These are phyloP conservation scores for Herpetomonas tarakana DNA, from an alignment of 208 protist species.

Conservation along the genomic window DNA sequence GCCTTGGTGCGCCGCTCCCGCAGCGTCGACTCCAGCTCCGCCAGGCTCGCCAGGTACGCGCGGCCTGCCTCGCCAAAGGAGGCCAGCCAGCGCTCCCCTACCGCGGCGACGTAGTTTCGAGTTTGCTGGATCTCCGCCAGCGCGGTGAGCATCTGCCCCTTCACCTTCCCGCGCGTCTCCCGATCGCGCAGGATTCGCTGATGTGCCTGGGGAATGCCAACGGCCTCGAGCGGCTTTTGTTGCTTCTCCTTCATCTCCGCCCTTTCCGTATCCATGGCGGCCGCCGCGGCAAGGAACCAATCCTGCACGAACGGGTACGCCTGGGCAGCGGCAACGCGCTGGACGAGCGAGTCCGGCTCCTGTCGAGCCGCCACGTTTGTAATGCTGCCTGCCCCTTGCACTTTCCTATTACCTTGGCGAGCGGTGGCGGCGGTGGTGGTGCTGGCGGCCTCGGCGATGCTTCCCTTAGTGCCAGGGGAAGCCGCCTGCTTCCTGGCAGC, in stretches of 20 bases:
- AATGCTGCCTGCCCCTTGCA: too few species aligned
- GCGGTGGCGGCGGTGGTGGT: too few species aligned
- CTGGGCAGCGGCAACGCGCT: slow-evolving; percentile 20
- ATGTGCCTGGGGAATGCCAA: neutral
- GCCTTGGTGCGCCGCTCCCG: slow-evolving; percentile 21
- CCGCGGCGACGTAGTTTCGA: neutral
- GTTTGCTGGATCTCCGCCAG: slow-evolving; percentile 11
- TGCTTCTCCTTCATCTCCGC: neutral
- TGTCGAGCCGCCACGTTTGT: slow-evolving; percentile 8
- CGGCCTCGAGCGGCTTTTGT: neutral
- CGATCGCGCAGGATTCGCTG: slow-evolving; percentile 4
- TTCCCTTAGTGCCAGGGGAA: too few species aligned
- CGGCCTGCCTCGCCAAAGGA: slow-evolving; percentile 13
- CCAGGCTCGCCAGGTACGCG: slow-evolving; percentile 23
- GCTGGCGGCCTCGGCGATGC: too few species aligned
- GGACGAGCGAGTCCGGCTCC: slow-evolving; percentile 21
- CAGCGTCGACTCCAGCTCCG: slow-evolving; percentile 23
- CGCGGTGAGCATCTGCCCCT: slow-evolving; percentile 3
- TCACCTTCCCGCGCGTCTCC: neutral
- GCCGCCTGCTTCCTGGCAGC: too few species aligned
- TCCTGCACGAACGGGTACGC: slow-evolving; percentile 37
- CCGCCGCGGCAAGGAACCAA: slow-evolving; percentile 25
- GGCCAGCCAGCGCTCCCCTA: slow-evolving; percentile 9
- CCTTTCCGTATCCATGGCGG: slow-evolving; percentile 9
- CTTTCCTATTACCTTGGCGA: too few species aligned